Base-by-base conservation (phyloP, 768 basidiomycete genomes). In the Serendipita sp. region DNA sequence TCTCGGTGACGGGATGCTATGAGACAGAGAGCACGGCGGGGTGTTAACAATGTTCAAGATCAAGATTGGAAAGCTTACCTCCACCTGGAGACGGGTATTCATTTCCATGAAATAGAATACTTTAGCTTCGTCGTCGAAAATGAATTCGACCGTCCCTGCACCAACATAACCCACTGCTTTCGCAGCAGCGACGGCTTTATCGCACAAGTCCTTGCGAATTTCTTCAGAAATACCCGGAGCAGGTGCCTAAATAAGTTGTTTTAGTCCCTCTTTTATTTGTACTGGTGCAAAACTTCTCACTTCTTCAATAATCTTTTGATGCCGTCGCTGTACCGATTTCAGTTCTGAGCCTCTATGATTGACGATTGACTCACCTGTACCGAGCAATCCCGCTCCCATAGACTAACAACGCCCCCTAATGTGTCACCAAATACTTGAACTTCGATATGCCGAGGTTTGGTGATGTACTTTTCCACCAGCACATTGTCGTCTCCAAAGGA, bases 81-180 rank as follows among this genome's bases (percentile, higher is more conserved):
- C 90, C 31, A 90, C 88, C 73, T 91, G 90, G 44, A 90, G 70
- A 41, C 88, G 79, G 11, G 88, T 90, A 67, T 90, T 90, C 90
- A 95, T 95, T 73, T 96, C 93, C 92, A 94, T 94, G 70, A 96
- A 96, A 69, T 85, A 96, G 72, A 95, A 95, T 64, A 82, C 78
- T 62, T 81, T 74, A 5, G 87, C 88, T 70, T 93, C 86, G 65
- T 90, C 93, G 71, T 97, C 93, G 66, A 95, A 91, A 66, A 97
- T 95, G 68, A 97, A 96, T 71, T 97, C 93, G n/a, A 94, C 89
- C 0, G 90, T 93, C 3, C 90, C 90, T 9, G 91, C 91, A 33
- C 91, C 91, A 33, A 90, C 84, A 69, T 97, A 97, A 64, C 85
- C 79, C 51, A 97, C 93, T 2, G 94, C 93, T 70, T 80, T 83